A percentile compares a stretch with the other conserved stretches of the same genome.
Evolutionary conservation across 1,284 basidiomycete genomes (phyloP).

Genomic region (Cutaneotrichosporon sp.): DNA sequence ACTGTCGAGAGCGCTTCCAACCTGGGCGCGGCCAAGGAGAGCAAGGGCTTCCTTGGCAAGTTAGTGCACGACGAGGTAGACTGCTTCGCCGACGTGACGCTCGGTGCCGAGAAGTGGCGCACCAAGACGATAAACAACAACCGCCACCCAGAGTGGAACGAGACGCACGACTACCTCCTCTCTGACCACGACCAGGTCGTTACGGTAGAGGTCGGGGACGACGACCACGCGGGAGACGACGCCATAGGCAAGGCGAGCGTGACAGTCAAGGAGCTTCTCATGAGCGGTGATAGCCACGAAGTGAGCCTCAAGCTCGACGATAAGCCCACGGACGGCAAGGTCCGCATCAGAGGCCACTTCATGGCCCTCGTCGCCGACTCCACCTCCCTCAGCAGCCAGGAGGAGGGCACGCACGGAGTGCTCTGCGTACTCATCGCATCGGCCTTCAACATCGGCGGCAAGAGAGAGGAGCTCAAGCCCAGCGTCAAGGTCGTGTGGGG

Average conservation of each 20-base stretch:
- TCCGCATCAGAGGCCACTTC: conserved; percentile 15
- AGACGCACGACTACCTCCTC: conserved; percentile 21
- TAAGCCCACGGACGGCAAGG: conserved; percentile 2
- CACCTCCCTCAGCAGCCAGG: conserved; percentile 15
- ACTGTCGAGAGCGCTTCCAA: conserved; percentile 12
- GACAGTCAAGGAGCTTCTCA: conserved; percentile 16
- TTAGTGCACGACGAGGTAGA: conserved; percentile 18
- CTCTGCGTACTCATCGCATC: conserved; percentile 19
- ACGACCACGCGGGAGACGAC: conserved; percentile 16
- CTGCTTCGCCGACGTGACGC: conserved; percentile 12
- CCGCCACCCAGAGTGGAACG: conserved; percentile 20
- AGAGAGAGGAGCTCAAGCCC: conserved; percentile 18
- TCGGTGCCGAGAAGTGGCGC: conserved; percentile 15
- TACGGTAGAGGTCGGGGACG: conserved; percentile 13
- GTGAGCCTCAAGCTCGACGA: conserved; percentile 12
- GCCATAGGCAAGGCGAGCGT: conserved; percentile 9
- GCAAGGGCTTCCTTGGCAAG: conserved; percentile 21
- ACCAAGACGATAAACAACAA: conserved; percentile 22
- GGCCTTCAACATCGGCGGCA: conserved; percentile 13
- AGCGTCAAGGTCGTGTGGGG: conserved; percentile 23
- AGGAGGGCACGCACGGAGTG: conserved; percentile 17
- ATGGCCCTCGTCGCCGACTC: conserved; percentile 20
- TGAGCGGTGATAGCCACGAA: conserved; percentile 9
- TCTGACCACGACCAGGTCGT: conserved; percentile 19
- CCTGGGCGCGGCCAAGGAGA: conserved; percentile 16